Conservation (phyloP, 2,329 filamentous ascomycete species). For the Clonostachys rhizophaga region DNA sequence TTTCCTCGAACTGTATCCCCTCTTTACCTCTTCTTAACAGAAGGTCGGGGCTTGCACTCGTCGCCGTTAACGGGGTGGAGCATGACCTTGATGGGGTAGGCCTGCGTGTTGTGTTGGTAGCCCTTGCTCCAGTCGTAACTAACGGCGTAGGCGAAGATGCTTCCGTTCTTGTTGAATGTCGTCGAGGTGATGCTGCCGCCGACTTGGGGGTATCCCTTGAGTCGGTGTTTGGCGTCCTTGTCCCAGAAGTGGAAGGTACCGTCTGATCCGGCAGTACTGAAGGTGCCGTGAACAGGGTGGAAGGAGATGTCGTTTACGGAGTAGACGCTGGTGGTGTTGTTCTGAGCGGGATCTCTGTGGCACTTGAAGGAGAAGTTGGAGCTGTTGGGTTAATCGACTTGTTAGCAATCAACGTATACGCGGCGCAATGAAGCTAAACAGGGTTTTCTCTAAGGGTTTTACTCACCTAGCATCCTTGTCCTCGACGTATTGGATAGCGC, state of each 20-base stretch:
- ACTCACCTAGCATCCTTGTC: conserved; percentile 79
- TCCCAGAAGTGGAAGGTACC: conserved; percentile 98
- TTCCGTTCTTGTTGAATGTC: conserved; percentile 84
- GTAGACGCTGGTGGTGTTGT: conserved; percentile 83
- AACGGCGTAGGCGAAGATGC: conserved; percentile 82
- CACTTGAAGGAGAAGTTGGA: conserved; percentile 99
- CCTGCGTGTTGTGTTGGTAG: conserved; percentile 75
- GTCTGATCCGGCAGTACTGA: conserved; percentile 91
- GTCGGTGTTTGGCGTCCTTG: conserved; percentile 81
- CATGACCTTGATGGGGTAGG: conserved; percentile 76
- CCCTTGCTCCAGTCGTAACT: conserved; percentile 99
- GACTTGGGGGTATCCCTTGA: conserved; percentile 83
- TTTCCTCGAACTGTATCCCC: no score
- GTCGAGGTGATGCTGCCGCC: conserved; percentile 86
- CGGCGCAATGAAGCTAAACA: no score
- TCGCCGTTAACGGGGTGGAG: conserved; percentile 68
- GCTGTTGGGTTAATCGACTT: conserved; percentile 27
- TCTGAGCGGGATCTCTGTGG: conserved; percentile 76
- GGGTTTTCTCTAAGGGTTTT: neutral
- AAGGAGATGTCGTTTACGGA: conserved; percentile 97
- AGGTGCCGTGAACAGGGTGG: conserved; percentile 96
- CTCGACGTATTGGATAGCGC: conserved; percentile 97
- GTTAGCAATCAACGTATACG: neutral
- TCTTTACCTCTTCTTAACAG: conserved; percentile 49
- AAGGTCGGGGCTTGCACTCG: conserved; percentile 58